These are phyloP conservation scores for Acacia concinna DNA, from an alignment of 331 rosid genomes.

Conservation along the genomic window DNA sequence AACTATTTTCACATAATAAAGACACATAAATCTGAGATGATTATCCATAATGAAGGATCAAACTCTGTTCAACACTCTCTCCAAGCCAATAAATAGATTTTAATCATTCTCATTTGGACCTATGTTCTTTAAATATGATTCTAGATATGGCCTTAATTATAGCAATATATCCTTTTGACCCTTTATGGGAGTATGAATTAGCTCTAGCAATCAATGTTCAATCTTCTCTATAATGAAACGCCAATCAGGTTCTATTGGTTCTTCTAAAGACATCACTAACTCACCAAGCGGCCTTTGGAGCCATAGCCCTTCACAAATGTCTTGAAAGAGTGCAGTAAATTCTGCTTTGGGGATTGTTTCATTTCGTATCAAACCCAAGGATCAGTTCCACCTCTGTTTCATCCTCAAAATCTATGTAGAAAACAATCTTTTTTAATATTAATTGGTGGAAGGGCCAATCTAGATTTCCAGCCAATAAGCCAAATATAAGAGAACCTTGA, in stretches of 20 bases:
- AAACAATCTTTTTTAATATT: neutral
- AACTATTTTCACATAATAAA: neutral
- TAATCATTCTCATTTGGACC: neutral
- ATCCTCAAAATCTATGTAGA: neutral
- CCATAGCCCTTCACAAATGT: neutral
- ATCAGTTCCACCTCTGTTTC: neutral
- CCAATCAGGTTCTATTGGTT: neutral
- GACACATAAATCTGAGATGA: neutral
- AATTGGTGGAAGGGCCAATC: neutral
- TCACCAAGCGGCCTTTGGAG: neutral
- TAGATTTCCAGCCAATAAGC: neutral
- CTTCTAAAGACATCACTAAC: neutral
- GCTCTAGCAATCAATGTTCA: neutral
- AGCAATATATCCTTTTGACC: neutral
- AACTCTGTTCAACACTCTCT: neutral
- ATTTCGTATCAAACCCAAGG: neutral
- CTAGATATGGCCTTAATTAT: neutral
- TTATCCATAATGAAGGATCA: neutral
- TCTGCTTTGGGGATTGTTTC: neutral
- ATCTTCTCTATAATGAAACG: neutral
- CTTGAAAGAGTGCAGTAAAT: neutral
- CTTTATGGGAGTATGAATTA: neutral
- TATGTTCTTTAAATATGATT: neutral
- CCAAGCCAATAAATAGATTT: neutral
- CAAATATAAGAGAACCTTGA: neutral